These are phyloP conservation scores for Amborella trichopoda DNA, from an alignment of 164 flowering plant species.

Conservation along the genomic window DNA sequence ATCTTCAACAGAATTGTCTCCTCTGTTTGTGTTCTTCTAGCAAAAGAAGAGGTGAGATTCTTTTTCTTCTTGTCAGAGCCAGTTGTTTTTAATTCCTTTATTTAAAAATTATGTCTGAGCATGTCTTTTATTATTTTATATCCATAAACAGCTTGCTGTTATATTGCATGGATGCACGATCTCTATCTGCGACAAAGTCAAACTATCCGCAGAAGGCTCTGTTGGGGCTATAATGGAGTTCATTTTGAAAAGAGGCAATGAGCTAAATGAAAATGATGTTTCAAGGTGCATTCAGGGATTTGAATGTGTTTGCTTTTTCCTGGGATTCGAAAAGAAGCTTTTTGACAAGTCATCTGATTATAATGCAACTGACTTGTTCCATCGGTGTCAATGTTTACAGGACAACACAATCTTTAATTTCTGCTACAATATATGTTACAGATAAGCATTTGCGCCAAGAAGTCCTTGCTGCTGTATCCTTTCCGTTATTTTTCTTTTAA, in stretches of 20 bases:
- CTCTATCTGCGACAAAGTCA: slow-evolving; percentile 82
- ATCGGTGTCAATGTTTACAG: too few relatives aligned
- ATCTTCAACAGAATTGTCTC: slow-evolving; percentile 88
- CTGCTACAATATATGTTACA: slow-evolving; percentile 55
- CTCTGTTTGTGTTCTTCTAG: slow-evolving; percentile 60
- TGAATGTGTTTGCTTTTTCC: too few relatives aligned
- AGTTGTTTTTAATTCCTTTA: neutral
- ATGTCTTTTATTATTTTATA: slow-evolving; percentile 1
- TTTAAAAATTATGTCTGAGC: neutral
- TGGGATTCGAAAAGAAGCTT: too few relatives aligned
- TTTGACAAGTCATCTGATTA: too few relatives aligned
- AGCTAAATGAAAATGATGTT: slow-evolving; percentile 67
- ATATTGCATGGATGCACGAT: slow-evolving; percentile 54
- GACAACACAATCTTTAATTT: slow-evolving; percentile 80
- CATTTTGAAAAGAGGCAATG: slow-evolving; percentile 59
- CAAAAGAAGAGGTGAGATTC: slow-evolving; percentile 63
- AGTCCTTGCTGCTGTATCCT: slow-evolving; percentile 88
- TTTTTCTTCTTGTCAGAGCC: neutral
- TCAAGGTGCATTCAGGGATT: slow-evolving; percentile 60
- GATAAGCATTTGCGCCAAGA: slow-evolving; percentile 88
- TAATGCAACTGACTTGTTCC: too few relatives aligned
- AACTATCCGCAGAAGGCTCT: slow-evolving; percentile 88
- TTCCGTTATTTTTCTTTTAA: slow-evolving; percentile 5
- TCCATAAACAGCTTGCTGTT: slow-evolving; percentile 58
- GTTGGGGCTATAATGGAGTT: slow-evolving; percentile 87